Percentiles rank a stretch among this genome's conserved stretches.
These are phyloP conservation scores for Mytilinidion resinicola DNA, from an alignment of 495 filamentous ascomycete genomes.

Conservation along the genomic window DNA sequence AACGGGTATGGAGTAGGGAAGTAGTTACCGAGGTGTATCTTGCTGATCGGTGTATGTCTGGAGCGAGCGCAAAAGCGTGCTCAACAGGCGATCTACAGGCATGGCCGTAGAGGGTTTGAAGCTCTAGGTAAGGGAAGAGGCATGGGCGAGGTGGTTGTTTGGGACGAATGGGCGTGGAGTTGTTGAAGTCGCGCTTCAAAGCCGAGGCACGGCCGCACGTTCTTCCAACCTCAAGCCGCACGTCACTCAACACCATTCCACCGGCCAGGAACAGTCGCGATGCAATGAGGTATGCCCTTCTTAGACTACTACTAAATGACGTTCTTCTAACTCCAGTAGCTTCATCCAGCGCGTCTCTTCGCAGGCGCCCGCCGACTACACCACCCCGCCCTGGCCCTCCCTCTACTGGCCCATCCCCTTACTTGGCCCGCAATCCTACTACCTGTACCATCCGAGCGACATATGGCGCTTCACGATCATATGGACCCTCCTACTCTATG, in stretches of 20 bases:
- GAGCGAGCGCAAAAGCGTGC: conserved; percentile 37
- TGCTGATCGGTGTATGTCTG: conserved; percentile 40
- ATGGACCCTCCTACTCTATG: conserved; percentile 75
- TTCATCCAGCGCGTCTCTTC: conserved; percentile 36
- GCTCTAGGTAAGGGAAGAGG: not conserved
- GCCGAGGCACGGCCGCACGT: too few relatives aligned
- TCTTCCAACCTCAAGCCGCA: not conserved
- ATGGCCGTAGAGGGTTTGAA: conserved; percentile 12
- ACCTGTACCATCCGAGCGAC: conserved; percentile 71
- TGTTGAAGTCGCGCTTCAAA: too few relatives aligned
- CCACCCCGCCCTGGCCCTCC: conserved; percentile 73
- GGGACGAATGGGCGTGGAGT: not conserved
- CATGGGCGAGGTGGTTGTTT: not conserved
- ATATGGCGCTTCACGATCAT: conserved; percentile 88
- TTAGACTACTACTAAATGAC: not conserved
- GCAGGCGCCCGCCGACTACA: conserved; percentile 59
- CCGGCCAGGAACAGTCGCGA: conserved; percentile 1
- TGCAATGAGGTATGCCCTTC: conserved; percentile 17
- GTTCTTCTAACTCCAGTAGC: conserved; percentile 7
- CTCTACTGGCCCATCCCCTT: conserved; percentile 71
- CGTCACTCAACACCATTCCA: not conserved
- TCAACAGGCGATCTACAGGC: conserved; percentile 37
- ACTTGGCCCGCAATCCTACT: conserved; percentile 46
- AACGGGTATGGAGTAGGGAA: not conserved
- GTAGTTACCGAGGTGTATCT: conserved; percentile 42